Conservation (phyloP, 2,329 filamentous ascomycete genomes). For the Rugonectria rugulosa region DNA sequence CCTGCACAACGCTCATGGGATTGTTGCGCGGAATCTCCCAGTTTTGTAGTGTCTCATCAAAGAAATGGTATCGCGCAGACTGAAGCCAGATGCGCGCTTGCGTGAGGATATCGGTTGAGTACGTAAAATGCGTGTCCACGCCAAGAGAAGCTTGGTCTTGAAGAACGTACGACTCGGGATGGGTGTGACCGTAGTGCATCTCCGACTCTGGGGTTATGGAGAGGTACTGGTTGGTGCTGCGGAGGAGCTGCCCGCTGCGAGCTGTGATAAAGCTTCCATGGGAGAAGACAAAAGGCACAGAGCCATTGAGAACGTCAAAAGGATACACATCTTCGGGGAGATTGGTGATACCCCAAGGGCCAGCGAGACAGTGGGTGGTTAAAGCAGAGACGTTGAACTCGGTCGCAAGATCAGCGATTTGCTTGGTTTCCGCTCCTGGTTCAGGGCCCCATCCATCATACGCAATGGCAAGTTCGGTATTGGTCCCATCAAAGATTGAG, state of each 20-base stretch:
- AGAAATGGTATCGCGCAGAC: slow-evolving; percentile 49
- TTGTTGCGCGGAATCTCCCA: slow-evolving; percentile 53
- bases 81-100: slow-evolving; percentile 65
- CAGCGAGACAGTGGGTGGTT: slow-evolving; percentile 53
- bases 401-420: slow-evolving; percentile 44
- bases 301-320: slow-evolving; percentile 50
- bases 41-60: slow-evolving; percentile 45
- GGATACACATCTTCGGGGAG: slow-evolving; percentile 48
- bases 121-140: slow-evolving; percentile 63
- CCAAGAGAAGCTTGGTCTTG: slow-evolving; percentile 62
- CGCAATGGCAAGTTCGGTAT: slow-evolving; percentile 50
- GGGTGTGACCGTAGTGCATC: slow-evolving; percentile 64
- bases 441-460: slow-evolving; percentile 49
- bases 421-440: slow-evolving; percentile 37
- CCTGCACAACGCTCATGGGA: slow-evolving; percentile 62
- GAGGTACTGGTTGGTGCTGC: slow-evolving; percentile 58
- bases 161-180: slow-evolving; percentile 51
- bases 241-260: slow-evolving; percentile 51
- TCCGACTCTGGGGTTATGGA: slow-evolving; percentile 67
- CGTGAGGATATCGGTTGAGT: slow-evolving; percentile 56
- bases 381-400: slow-evolving; percentile 52
- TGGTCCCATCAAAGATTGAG: slow-evolving; percentile 35
- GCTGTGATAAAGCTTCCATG: slow-evolving; percentile 57
- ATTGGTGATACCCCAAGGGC: slow-evolving; percentile 49
- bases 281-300: slow-evolving; percentile 59